Evolutionary conservation across 2,329 filamentous ascomycete genomes (phyloP).

Genomic region (Colletotrichum australisinense): DNA sequence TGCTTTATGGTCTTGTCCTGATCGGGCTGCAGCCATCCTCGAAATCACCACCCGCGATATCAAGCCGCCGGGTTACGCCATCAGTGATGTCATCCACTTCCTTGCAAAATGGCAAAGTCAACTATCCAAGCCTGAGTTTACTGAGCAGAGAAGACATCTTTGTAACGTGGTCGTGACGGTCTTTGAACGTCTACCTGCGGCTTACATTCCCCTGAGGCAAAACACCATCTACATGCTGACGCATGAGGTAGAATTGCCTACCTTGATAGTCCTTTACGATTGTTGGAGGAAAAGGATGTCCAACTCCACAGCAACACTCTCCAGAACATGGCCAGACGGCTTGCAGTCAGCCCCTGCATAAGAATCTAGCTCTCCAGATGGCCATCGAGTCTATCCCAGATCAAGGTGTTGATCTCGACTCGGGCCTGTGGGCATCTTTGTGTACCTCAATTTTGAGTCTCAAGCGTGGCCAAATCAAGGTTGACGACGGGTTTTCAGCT

Average conservation of each 20-base stretch:
- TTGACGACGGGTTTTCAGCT: conserved; percentile 51
- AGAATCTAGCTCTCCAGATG: conserved; percentile 57
- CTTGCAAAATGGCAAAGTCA: conserved; percentile 39
- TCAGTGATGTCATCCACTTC: conserved; percentile 49
- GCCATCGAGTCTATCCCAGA: conserved; percentile 47
- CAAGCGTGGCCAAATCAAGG: conserved; percentile 40
- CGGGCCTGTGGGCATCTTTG: conserved; percentile 59
- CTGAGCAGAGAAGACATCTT: conserved; percentile 24
- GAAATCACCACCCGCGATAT: conserved; percentile 52
- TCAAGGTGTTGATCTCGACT: conserved; percentile 57
- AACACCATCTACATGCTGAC: conserved; percentile 44
- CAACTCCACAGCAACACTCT: conserved; percentile 55
- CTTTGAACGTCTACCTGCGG: conserved; percentile 33
- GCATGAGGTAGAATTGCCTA: background rate
- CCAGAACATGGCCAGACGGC: conserved; percentile 58
- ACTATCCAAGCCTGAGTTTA: background rate
- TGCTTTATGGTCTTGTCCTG: conserved; percentile 46
- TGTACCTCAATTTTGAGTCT: conserved; percentile 69
- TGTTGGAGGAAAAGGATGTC: conserved; percentile 45
- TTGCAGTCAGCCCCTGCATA: conserved; percentile 55
- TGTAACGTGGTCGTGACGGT: conserved; percentile 38
- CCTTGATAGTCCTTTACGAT: conserved; percentile 44
- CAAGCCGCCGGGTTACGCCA: conserved; percentile 50
- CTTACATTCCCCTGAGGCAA: conserved; percentile 51
- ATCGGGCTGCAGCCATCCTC: conserved; percentile 47